Evolutionary conservation across 257 asterid species (phyloP), one percentile per base, ranked within the genome.

Genomic region (Solanum infundibuliforme): DNA sequence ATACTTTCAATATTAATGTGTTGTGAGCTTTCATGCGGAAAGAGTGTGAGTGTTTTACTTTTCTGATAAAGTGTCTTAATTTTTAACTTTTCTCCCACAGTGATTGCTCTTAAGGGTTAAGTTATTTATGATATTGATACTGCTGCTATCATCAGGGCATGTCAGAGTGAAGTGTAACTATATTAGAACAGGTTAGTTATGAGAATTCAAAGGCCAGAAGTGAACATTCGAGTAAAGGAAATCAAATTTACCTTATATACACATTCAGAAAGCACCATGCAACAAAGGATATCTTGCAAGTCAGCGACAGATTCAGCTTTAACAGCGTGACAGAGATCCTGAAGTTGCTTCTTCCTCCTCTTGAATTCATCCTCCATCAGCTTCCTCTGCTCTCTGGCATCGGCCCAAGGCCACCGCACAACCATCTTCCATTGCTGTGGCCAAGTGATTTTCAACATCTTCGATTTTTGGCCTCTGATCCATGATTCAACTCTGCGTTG

Each of bases 241-340:
- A 36, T 41, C 31, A 58, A 74, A 74, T 43, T 58, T 72, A 36
- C 72, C 83, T 41, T 41, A 25, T 71, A 90, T 25, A 97, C 99
- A 84, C 98, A 95, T 90, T 97, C 99, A 68, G 99, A 93, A 83
- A 97, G 97, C 88, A 97, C 99, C 99, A 97, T 97, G 95, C 98
- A 95, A 89, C 99, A 97, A 72, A 97, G 88, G 77, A 97, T 95
- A 39, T 97, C 98, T 93, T 95, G 99, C 96, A 97, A 94, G 91
- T 97, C 99, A 52, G 96, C 55, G 9, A 95, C 84, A 25, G 98
- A 93, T 76, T 97, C 99, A 0, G 98, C 98, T 92, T 97, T 94
- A 90, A 94, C 91, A 79, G 99, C 98, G 83, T 20, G 86, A 85
- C 99, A 95, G 39, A 97, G 93, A 83, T 95, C 96, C 86, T 91